Base-by-base conservation (phyloP, 768 basidiomycete species). In the Boletus speciosus region DNA sequence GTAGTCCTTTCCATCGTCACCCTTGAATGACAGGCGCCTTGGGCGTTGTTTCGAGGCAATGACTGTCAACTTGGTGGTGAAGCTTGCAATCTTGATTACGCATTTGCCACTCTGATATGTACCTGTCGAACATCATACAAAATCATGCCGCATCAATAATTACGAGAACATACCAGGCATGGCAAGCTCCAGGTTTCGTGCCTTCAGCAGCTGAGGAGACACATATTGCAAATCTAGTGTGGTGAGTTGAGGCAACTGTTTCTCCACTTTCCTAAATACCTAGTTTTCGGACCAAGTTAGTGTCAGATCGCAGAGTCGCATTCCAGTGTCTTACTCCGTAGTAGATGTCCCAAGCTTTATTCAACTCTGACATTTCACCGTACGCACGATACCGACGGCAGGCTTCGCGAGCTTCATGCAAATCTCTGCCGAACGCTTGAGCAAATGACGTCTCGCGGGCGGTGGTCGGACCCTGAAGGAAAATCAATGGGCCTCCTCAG, bases 261-360 rank as follows among this genome's bases (percentile, higher is more conserved):
- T 98, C 68, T 97, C 92, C 52, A 99, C 86, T 69, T 91, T 93
- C 72, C 92, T 91, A 79, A 98, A 98, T 32, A 98, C 90, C 91
- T 95, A 59, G 6, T 38, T 41, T 39, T 16, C 15, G 12, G 12
- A 55, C 43, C 29, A 36, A 40, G 47, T 60, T 21, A 54, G 36
- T 35, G 34, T 46, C 37, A 19, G 36, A 49, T 48, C 21, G 16
- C 14, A 36, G 34, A 31, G 39, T 12, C 9, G 36, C 5, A 21
- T n/a, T 70, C 5, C 1, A 40, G 15, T 35, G 39, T 21, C 85
- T 58, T 66, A 93, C 93, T 45, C 84, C 84, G 64, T 98, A 99
- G 71, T 99, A 99, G 27, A 98, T 94, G 64, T 98, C 97, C 97
- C 97, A 99, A 32, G 97, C 97, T 66, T 90, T 92, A 67, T 98